These are phyloP conservation scores for Glycine latifolia DNA, from an alignment of 306 rosid genomes.

Conservation along the genomic window DNA sequence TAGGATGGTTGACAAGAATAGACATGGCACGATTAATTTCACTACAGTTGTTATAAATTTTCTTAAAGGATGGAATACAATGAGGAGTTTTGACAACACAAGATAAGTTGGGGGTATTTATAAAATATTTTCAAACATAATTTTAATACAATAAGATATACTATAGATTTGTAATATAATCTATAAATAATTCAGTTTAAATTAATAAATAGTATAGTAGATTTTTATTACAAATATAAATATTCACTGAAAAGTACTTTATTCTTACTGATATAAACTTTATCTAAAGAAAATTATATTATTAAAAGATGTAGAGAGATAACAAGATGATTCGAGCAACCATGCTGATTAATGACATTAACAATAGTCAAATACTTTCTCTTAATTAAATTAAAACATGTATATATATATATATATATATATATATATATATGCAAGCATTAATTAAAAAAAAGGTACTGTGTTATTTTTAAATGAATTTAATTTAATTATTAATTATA, in stretches of 20 bases:
- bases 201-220: no score
- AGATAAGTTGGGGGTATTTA: background rate
- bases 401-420: no score
- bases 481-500: no score
- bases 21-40: background rate
- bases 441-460: no score
- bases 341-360: no score
- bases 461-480: background rate
- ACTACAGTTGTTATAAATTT: no score
- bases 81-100: background rate
- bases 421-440: no score
- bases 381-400: background rate
- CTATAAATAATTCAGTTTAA: no score
- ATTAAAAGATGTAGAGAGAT: background rate
- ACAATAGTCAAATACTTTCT: background rate
- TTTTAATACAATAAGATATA: background rate
- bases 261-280: no score
- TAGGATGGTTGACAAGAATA: background rate
- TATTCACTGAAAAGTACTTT: background rate
- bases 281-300: no score
- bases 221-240: no score
- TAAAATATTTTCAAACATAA: background rate
- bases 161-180: no score
- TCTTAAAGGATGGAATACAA: background rate
- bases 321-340: background rate